Base-by-base conservation (phyloP, 352 stramenopile genomes). In the Blastocystis sp. region DNA sequence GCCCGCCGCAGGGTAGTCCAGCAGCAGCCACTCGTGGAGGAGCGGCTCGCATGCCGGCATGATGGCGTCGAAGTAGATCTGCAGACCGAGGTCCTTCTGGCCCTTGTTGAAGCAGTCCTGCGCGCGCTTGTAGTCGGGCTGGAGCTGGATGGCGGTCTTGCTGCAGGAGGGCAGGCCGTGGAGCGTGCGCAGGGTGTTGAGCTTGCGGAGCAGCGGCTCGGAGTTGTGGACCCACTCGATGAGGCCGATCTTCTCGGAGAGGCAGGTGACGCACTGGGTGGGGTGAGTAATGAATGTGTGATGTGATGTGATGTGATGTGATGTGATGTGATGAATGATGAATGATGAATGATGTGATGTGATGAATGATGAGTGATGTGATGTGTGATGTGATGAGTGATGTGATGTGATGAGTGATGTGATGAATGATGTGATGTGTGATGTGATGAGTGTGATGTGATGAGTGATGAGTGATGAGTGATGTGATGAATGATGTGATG, bases 221-320 rank as follows among this genome's bases (percentile, higher is more conserved):
- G 96, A 99, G 87, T 98, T 93, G 38, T 92, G 93, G n/a, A 99
- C 97, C 97, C 97, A 99, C 91, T 99, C 97, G 84, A 99, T 94
- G 66, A 99, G 92, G 3, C 97, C 97, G 90, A 95, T 98, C 90
- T 99, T 96, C 94, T 99, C 97, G 82, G 98, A 98, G 70, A 99
- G 92, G 91, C 96, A 98, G 17, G 98, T 95, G 2, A 99, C 97
- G 3, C 62, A 87, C 77, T 87, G 11, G 17, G 14, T 34, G 1
- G 28, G 28, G 45, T 28, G 17, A 81, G 54, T 48, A 3, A 66
- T 57, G 10, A 0, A 3, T 34, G 28, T 34, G n/a, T 64, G n/a
- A n/a, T 64, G n/a, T 64, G 59, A 64, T 64, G 21, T n/a, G 21
- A 64, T 64, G n/a, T 64, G n/a, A n/a, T 64, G n/a, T 64, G n/a